A percentile compares a stretch with the other conserved stretches of the same genome.
Conservation (phyloP, 306 rosid species). For the Ziziphus jujuba region DNA sequence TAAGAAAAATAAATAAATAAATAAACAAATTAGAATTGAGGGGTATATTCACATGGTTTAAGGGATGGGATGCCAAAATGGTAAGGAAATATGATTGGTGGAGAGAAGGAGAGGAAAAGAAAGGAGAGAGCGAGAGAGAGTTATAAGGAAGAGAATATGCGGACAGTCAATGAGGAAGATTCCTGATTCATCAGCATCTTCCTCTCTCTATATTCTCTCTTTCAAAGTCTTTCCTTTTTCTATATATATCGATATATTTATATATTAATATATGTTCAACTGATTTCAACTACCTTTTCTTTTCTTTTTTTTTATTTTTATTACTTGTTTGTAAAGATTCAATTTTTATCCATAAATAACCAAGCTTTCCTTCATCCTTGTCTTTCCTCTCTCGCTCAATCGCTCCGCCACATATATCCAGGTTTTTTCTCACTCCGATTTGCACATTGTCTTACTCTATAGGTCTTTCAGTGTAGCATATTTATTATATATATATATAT, state of each 20-base stretch:
- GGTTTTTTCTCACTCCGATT: slow-evolving; percentile 35
- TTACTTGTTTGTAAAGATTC: background rate
- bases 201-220: slow-evolving; percentile 33
- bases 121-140: no score
- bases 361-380: background rate
- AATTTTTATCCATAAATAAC: background rate
- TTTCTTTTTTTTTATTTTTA: background rate
- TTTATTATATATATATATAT: background rate
- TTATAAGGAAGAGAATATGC: slow-evolving; percentile 80
- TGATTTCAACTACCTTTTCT: slow-evolving; percentile 1
- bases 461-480: no score
- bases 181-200: slow-evolving; percentile 54
- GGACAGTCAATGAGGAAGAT: slow-evolving; percentile 35
- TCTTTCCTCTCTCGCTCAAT: slow-evolving; percentile 5
- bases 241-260: background rate
- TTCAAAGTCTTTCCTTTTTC: background rate
- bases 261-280: background rate
- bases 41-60: no score
- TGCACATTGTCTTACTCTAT: no score
- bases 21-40: no score
- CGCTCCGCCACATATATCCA: slow-evolving; percentile 24
- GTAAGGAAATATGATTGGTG: no score
- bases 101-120: no score
- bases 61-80: no score
- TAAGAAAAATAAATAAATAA: no score